A percentile compares a stretch with the other conserved stretches of the same genome.
Evolutionary conservation across 202 grass and related monocot species (phyloP).

Genomic region (Saccharum hybrid): DNA sequence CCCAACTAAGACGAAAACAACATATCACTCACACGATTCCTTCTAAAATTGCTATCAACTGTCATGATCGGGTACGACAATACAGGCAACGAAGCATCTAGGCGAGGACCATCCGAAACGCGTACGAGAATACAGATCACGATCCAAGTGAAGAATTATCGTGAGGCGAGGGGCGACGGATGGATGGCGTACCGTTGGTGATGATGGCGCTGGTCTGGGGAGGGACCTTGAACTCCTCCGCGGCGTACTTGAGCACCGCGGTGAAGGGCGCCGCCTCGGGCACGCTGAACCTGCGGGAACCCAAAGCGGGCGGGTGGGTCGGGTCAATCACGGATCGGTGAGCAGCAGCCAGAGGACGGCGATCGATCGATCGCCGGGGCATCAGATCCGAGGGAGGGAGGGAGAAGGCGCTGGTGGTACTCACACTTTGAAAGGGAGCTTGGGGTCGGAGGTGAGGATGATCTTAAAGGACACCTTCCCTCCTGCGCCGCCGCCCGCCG

Average conservation of each 20-base stretch:
- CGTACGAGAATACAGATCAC: neutral
- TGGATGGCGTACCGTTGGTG: conserved; percentile 69
- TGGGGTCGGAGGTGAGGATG: conserved; percentile 98
- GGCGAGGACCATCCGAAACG: neutral
- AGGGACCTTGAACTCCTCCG: conserved; percentile 98
- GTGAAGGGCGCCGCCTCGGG: conserved; percentile 98
- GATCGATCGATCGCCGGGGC: neutral
- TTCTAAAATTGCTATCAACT: neutral
- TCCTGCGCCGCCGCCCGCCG: conserved; percentile 45
- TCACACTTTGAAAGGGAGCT: conserved; percentile 99
- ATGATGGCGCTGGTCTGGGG: conserved; percentile 99
- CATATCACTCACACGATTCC: neutral
- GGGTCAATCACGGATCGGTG: neutral
- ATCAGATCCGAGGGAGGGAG: neutral
- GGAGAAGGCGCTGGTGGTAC: neutral
- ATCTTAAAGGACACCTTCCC: conserved; percentile 98
- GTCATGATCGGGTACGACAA: no score
- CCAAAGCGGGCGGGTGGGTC: no score
- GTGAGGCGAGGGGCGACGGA: neutral
- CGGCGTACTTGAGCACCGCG: conserved; percentile 96
- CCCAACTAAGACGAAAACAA: neutral
- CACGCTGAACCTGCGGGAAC: conserved; percentile 85
- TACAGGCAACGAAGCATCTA: neutral
- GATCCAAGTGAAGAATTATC: conserved; percentile 8
- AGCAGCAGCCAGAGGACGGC: neutral